phyloP scores from a whole-genome alignment of 352 stramenopile genomes.

The Pythium brachiatum region DNA sequence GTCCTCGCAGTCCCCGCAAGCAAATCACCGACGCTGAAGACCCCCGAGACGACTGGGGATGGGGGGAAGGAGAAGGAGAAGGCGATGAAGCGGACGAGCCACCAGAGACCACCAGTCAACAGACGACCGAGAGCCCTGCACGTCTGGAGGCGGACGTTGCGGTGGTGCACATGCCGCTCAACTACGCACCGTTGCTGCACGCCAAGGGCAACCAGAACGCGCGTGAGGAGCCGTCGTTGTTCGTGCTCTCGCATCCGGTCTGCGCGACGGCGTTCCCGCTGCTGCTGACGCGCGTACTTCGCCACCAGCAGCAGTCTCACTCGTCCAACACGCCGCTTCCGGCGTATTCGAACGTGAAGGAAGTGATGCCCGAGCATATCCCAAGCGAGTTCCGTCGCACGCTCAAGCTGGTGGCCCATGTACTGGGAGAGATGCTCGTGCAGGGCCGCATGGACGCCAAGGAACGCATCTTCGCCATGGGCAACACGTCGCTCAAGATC shows the following conservation, averaged over 20 bases:
- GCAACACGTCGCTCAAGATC: constrained; percentile 72
- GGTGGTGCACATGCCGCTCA: constrained; percentile 56
- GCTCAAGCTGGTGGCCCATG: constrained; percentile 65
- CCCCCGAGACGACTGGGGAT: constrained; percentile 47
- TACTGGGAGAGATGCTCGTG: constrained; percentile 53
- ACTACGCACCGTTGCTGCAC: constrained; percentile 52
- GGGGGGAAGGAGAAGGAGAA: constrained; percentile 38
- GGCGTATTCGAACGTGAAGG: constrained; percentile 57
- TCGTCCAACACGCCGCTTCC: background rate
- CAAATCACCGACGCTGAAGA: background rate
- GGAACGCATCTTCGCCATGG: constrained; percentile 69
- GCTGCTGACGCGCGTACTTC: constrained; percentile 51
- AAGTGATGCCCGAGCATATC: constrained; percentile 68
- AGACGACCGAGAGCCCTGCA: background rate
- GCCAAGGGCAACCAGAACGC: constrained; percentile 27
- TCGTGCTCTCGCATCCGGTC: constrained; percentile 64
- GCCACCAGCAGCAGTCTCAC: background rate
- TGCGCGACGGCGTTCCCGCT: constrained; percentile 72
- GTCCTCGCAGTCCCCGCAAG: background rate
- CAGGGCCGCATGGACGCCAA: constrained; percentile 54
- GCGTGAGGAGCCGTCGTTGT: constrained; percentile 54
- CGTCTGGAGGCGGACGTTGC: constrained; percentile 25
- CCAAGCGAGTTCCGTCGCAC: constrained; percentile 53
- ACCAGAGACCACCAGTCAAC: background rate
- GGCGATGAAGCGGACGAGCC: constrained; percentile 17